Evolutionary conservation across 768 basidiomycete genomes (phyloP), one percentile per base, ranked within the genome.

Genomic region (Tulasnella sp.): DNA sequence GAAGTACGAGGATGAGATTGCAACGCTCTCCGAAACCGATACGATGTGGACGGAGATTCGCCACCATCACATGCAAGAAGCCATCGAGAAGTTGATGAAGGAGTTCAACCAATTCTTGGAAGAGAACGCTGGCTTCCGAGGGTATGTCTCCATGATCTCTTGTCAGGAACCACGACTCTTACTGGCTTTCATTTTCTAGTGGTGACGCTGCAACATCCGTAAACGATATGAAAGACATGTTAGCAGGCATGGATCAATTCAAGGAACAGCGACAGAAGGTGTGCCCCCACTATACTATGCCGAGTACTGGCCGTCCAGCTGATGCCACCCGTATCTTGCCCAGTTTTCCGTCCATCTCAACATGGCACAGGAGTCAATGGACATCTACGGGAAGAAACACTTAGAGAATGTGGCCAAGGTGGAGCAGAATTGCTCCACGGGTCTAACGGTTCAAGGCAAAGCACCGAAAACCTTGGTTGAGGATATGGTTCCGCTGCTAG

Each of bases 201-300:
- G 85, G 86, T 25, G 82, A 89, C 65, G 83, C 85, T 45, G 88
- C 87, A 8, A 86, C 88, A 49, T 92, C 81, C 65, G 70, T 99
- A 49, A 94, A 92, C 66, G 94, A 97, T 71, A 93, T 99, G 89
- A 97, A 96, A 71, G 96, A 99, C 67, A 96, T 98, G 94, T 76
- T 99, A 31, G 96, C 96, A 30, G 90, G 76, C 67, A 69, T 99
- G 62, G 92, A 93, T 1, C 91, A 96, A 71, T 96, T 87, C 65
- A 88, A 93, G 72, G 92, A 96, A 63, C 87, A 91, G 65, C 80
- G 94, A 59, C 93, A 99, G 69, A 92, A 92, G 81, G 92, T 86
- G 38, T 19, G 71, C 25, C 5, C 4, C 0, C 2, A 21, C 25
- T 10, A 17, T 49, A 3, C n/a, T 61, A 15, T 19, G 25, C 61